Percentiles rank a stretch among this genome's conserved stretches.
These are phyloP conservation scores for Drechslera avenae DNA, from an alignment of 2,329 filamentous ascomycete genomes.

Conservation along the genomic window DNA sequence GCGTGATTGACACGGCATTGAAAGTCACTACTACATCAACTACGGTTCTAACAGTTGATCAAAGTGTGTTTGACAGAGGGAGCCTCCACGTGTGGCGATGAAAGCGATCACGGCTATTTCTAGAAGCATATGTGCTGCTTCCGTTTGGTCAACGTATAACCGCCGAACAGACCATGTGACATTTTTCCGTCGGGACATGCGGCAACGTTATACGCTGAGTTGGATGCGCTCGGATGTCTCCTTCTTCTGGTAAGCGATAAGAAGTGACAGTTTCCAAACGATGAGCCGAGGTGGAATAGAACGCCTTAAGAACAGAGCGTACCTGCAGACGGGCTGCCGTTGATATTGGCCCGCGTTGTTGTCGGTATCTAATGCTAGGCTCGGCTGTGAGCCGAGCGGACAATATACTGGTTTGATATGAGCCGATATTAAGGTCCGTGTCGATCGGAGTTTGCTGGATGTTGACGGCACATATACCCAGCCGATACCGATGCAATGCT, in stretches of 20 bases:
- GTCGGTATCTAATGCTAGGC: constrained; percentile 16
- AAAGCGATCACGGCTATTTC: constrained; percentile 3
- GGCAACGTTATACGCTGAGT: constrained; percentile 6
- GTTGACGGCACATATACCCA: constrained; percentile 7
- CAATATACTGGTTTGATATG: constrained; percentile 27
- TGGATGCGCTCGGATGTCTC: constrained; percentile 4
- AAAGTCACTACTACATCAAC: neutral
- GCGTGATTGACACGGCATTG: neutral
- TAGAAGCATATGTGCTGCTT: constrained; percentile 5
- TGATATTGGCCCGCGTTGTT: constrained; percentile 15
- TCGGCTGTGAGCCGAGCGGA: constrained; percentile 32
- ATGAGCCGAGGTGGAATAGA: constrained; percentile 14
- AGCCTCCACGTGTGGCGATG: neutral
- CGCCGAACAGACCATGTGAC: neutral
- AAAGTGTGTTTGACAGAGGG: neutral
- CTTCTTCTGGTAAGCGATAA: constrained; percentile 10
- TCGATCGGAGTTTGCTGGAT: constrained; percentile 16
- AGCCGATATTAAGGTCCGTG: constrained; percentile 22
- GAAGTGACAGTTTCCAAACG: neutral
- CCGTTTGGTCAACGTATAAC: constrained; percentile 4
- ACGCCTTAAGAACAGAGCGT: constrained; percentile 20
- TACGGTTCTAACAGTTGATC: too few species aligned
- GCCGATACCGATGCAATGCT: neutral
- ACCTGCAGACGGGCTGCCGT: constrained; percentile 34
- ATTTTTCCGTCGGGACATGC: constrained; percentile 1